Evolutionary conservation across 345 rosid species (phyloP).

Genomic region (Citrus inodora): DNA sequence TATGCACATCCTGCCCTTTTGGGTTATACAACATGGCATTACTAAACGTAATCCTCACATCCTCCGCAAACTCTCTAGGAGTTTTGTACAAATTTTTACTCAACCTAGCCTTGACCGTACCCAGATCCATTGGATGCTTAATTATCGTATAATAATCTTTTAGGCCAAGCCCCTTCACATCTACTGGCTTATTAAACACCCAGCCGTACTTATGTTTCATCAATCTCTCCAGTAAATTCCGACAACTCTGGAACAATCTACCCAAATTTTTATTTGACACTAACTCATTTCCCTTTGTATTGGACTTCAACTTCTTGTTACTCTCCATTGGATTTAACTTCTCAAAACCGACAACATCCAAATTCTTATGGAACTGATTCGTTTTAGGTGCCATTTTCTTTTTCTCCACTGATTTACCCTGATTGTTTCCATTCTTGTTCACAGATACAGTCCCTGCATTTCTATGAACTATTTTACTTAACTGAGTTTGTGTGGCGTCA

Average conservation of each 20-base stretch:
- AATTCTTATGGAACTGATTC: conserved; percentile 25
- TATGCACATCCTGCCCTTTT: conserved; percentile 76
- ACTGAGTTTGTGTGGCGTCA: conserved; percentile 32
- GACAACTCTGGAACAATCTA: conserved; percentile 53
- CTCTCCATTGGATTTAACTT: conserved; percentile 24
- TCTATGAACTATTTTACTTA: conserved; percentile 7
- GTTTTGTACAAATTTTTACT: conserved; percentile 62
- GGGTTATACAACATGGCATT: conserved; percentile 87
- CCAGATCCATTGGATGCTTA: conserved; percentile 93
- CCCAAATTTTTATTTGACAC: conserved; percentile 34
- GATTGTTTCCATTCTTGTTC: conserved; percentile 20
- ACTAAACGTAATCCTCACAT: conserved; percentile 76
- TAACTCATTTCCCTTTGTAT: conserved; percentile 14
- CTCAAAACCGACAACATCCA: conserved; percentile 23
- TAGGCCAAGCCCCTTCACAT: conserved; percentile 64
- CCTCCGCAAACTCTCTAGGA: conserved; percentile 72
- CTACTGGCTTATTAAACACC: conserved; percentile 84
- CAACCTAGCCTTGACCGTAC: conserved; percentile 70
- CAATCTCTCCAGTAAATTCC: conserved; percentile 54
- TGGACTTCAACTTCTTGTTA: conserved; percentile 45
- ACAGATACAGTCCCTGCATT: conserved; percentile 21
- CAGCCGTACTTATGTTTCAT: conserved; percentile 89
- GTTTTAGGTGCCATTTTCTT: conserved; percentile 33
- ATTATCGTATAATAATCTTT: conserved; percentile 71
- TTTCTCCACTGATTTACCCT: conserved; percentile 23